Percentiles rank a stretch among this genome's conserved stretches.
phyloP scores from a whole-genome alignment of 108 stramenopile species.

The Conticribra weissflogii region DNA sequence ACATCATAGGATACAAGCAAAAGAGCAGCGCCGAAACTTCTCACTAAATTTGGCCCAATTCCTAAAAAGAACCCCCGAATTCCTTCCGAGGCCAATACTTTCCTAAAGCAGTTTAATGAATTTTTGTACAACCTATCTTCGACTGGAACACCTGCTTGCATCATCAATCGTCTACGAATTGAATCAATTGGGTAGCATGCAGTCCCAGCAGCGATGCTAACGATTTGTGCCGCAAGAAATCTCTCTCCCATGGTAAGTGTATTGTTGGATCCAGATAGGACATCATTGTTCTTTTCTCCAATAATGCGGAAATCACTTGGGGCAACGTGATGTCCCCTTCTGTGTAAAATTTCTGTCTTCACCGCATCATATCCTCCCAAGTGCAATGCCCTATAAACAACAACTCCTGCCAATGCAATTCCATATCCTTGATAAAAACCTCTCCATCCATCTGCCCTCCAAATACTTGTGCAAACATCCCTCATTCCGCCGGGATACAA shows the following conservation, averaged over 20 bases:
- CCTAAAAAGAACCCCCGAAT: slow-evolving; percentile 77
- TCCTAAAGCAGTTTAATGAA: slow-evolving; percentile 67
- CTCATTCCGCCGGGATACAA: slow-evolving; percentile 72
- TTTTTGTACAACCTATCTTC: slow-evolving; percentile 60
- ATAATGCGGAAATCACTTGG: slow-evolving; percentile 24
- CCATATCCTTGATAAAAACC: slow-evolving; percentile 98
- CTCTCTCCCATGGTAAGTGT: slow-evolving; percentile 68
- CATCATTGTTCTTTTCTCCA: not conserved
- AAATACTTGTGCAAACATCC: slow-evolving; percentile 74
- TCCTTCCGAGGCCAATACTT: slow-evolving; percentile 68
- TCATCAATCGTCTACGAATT: slow-evolving; percentile 96
- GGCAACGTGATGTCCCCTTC: slow-evolving; percentile 38
- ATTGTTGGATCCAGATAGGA: slow-evolving; percentile 4
- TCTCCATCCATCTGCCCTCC: slow-evolving; percentile 79
- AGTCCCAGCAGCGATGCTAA: slow-evolving; percentile 88
- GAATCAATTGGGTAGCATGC: slow-evolving; percentile 99
- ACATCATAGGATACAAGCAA: slow-evolving; percentile 82
- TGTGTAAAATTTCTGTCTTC: slow-evolving; percentile 71
- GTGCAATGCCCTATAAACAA: slow-evolving; percentile 93
- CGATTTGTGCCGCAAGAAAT: slow-evolving; percentile 88
- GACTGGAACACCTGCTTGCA: slow-evolving; percentile 81
- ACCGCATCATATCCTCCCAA: slow-evolving; percentile 97
- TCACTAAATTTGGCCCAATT: slow-evolving; percentile 80
- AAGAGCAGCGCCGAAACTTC: slow-evolving; percentile 81
- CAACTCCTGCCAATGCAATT: slow-evolving; percentile 90